phyloP scores from a whole-genome alignment of 768 basidiomycete genomes.

The Lentinula lateritia region DNA sequence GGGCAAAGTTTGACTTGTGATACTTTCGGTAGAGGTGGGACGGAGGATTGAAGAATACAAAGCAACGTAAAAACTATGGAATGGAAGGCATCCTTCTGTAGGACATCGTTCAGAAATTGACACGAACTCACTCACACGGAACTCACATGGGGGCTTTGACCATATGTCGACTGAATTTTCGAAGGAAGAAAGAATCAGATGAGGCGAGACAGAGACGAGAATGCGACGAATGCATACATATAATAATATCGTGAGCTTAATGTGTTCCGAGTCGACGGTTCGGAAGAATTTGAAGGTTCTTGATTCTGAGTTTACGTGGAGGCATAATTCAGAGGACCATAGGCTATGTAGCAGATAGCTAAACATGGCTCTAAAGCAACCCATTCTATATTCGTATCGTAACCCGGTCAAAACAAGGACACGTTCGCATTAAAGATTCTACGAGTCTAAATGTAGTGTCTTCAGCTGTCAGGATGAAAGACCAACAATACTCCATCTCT shows the following conservation, averaged over 20 bases:
- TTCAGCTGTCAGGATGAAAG: neutral
- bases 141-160: neutral
- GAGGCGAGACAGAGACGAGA: neutral
- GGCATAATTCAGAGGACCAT: too few species aligned
- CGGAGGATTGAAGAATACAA: too few species aligned
- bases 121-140: neutral
- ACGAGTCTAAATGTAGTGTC: too few species aligned
- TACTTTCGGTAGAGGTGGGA: neutral
- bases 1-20: neutral
- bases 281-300: too few species aligned
- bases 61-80: neutral
- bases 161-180: neutral
- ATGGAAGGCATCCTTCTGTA: neutral
- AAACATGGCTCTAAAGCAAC: too few species aligned
- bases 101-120: neutral
- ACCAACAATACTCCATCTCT: neutral
- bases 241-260: too few species aligned
- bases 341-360: too few species aligned
- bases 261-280: too few species aligned
- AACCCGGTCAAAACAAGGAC: too few species aligned
- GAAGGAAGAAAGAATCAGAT: neutral
- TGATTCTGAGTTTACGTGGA: too few species aligned
- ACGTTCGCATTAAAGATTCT: too few species aligned
- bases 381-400: too few species aligned
- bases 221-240: neutral